Percentiles rank a stretch among this genome's conserved stretches.
These are phyloP conservation scores for Filobasidium uniguttulatum DNA, from an alignment of 1,284 basidiomycete genomes.

Conservation along the genomic window DNA sequence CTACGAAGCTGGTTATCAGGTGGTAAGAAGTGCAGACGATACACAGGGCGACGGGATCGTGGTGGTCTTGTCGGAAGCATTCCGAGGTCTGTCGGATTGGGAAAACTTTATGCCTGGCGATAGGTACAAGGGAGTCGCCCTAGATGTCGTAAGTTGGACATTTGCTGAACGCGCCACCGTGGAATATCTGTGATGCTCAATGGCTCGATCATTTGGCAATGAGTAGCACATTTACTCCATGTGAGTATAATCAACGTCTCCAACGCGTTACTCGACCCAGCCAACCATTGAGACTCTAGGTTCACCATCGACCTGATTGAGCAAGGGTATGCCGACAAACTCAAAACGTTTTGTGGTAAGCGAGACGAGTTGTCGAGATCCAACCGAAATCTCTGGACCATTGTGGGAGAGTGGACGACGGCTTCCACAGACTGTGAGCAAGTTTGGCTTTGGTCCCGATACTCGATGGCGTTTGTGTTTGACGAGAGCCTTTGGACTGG, in stretches of 20 bases:
- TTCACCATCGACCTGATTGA: conserved; percentile 15
- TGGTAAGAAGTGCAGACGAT: conserved; percentile 35
- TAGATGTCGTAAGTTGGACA: conserved; percentile 30
- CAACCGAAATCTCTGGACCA: conserved; percentile 50
- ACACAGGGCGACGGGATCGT: conserved; percentile 49
- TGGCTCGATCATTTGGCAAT: not conserved
- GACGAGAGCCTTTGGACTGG: not conserved
- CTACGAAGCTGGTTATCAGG: conserved; percentile 22
- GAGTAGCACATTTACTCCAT: conserved; percentile 48
- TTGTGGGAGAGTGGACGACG: conserved; percentile 74
- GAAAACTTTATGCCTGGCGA: conserved; percentile 47
- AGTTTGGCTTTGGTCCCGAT: too few species aligned
- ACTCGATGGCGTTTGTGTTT: not conserved
- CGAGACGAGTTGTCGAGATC: conserved; percentile 41
- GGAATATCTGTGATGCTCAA: not conserved
- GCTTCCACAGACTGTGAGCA: conserved; percentile 64
- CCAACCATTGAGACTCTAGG: not conserved
- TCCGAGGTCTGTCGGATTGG: conserved; percentile 67
- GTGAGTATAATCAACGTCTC: conserved; percentile 16
- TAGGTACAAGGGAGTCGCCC: conserved; percentile 22
- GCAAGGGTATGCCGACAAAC: conserved; percentile 24
- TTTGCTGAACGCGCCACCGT: not conserved
- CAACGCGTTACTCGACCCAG: not conserved
- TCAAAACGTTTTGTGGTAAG: conserved; percentile 46
- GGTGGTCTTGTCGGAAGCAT: conserved; percentile 66